Base-by-base conservation (phyloP, 2,329 filamentous ascomycete species). In the Zymoseptoria brevis region DNA sequence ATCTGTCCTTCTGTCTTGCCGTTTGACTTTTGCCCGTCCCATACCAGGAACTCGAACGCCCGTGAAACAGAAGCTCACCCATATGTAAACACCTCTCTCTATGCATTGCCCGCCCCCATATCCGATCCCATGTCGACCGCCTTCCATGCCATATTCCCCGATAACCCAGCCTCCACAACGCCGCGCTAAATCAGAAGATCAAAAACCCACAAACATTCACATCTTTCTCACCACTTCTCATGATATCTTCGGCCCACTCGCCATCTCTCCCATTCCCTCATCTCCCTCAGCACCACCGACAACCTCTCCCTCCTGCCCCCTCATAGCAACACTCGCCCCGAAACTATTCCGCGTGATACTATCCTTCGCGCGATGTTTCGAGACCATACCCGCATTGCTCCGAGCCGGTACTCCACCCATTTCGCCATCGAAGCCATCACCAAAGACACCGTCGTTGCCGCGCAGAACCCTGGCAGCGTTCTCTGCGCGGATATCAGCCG, bases 331-430 rank as follows among this genome's bases (percentile, higher is more conserved):
- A 29, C 60, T 65, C 11, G 67, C 68, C 8, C 69, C 69, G 51
- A 71, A 62, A 48, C 58, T 64, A 50, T 71, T 71, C 24, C 67
- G 60, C 3, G 63, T 66, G 57, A 71, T 69, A 51, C 68, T 70
- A 54, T 71, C 69, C 9, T 57, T 67, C 5, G 69, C 69, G 9
- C 68, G 62, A 52, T 66, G 67, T 29, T 68, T 68, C n/a, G 55
- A 60, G 52, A 65, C 64, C 29, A 21, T 41, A 5, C 19, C 21
- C 45, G 50, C 19, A 19, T 45, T 45, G 35, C 35, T 45, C 13
- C 51, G 51, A 30, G n/a, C 51, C 51, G 30, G 19, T n/a, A 11
- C 24, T 5, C 29, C 30, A 21, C 19, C 49, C 35, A n/a, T 22
- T 4, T 45, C 35, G 2, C 35, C 35, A 45, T 26, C 51, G 26